phyloP scores from a whole-genome alignment of 257 asterid species.

The Ophiorrhiza pumila region DNA sequence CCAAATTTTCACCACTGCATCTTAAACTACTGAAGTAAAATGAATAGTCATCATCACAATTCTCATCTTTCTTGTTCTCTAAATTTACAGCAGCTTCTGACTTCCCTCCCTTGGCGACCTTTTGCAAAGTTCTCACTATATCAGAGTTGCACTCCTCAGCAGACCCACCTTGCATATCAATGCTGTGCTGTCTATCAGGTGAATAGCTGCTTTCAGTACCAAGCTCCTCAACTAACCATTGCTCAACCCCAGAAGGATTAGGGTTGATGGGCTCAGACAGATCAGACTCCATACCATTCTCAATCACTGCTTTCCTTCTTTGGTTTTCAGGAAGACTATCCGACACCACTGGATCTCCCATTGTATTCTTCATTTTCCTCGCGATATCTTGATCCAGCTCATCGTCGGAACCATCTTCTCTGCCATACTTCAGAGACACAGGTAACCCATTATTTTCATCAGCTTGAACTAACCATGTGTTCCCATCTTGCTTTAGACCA shows the following conservation, averaged over 20 bases:
- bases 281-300: background rate
- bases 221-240: background rate
- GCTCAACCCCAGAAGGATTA: background rate
- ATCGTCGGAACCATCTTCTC: slow-evolving; percentile 12
- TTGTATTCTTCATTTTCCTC: background rate
- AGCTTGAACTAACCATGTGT: slow-evolving; percentile 19
- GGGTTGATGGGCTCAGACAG: background rate
- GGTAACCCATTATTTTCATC: slow-evolving; percentile 15
- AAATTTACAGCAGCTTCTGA: background rate
- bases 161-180: background rate
- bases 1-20: background rate
- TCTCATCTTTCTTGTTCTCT: background rate
- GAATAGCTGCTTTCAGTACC: background rate
- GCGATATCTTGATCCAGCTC: background rate
- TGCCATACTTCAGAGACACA: slow-evolving; percentile 15
- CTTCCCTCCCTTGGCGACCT: background rate
- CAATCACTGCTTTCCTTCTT: background rate
- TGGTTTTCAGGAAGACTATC: background rate
- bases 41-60: background rate
- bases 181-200: background rate
- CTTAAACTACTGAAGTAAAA: background rate
- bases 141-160: background rate
- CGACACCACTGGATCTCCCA: background rate
- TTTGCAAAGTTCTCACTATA: background rate
- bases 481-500: slow-evolving; percentile 7